These are phyloP conservation scores for Fusarium duplospermum DNA, from an alignment of 2,329 filamentous ascomycete genomes.

Conservation along the genomic window DNA sequence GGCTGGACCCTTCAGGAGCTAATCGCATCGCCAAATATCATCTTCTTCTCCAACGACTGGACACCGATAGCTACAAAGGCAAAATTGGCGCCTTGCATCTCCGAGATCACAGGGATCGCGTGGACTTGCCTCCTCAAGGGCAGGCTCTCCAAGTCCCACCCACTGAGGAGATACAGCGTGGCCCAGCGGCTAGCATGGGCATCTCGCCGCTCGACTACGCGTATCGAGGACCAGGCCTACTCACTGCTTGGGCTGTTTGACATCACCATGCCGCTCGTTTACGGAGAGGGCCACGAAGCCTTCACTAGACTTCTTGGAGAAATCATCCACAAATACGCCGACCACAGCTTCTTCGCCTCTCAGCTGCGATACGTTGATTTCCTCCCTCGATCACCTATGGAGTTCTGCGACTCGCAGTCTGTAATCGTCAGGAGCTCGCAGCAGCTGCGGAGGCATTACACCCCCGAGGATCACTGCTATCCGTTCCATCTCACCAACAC, in stretches of 20 bases:
- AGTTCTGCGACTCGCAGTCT: neutral
- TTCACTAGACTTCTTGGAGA: neutral
- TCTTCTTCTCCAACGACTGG: neutral
- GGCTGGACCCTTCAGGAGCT: neutral
- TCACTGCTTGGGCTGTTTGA: neutral
- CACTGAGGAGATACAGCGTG: neutral
- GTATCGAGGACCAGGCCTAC: neutral
- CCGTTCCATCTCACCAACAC: neutral
- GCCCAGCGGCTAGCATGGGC: neutral
- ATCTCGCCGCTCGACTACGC: neutral
- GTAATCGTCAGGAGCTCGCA: neutral
- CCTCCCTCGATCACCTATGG: neutral
- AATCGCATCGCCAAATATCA: neutral
- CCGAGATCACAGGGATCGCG: neutral
- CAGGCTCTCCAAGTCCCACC: neutral
- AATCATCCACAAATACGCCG: neutral
- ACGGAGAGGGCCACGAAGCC: neutral
- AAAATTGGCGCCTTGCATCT: neutral
- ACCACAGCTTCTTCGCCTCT: neutral
- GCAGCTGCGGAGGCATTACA: neutral
- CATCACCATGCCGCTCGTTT: neutral
- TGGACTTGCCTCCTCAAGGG: neutral
- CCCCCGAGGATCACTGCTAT: rapidly evolving
- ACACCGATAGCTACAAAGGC: neutral
- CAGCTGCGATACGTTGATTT: neutral